phyloP scores from a whole-genome alignment of 345 rosid genomes.

The Mangifera indica region DNA sequence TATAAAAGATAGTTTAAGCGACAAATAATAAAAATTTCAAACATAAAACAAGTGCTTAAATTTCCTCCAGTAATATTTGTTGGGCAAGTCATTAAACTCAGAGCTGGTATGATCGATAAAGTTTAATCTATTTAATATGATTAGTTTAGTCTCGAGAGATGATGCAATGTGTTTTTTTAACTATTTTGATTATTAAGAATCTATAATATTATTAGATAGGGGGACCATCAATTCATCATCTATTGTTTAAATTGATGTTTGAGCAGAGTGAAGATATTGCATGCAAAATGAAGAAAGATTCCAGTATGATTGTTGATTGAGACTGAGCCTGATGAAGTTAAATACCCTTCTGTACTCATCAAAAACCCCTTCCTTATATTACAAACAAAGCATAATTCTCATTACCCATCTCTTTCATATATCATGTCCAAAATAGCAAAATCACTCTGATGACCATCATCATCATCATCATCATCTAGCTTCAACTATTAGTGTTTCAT shows the following conservation, averaged over 20 bases:
- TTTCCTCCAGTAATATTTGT: too few species aligned
- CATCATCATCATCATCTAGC: not conserved
- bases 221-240: not conserved
- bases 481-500: not conserved
- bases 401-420: constrained; percentile 10
- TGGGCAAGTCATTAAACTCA: too few species aligned
- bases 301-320: not conserved
- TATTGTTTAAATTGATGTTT: constrained; percentile 1
- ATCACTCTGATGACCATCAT: not conserved
- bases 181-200: too few species aligned
- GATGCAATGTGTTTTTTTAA: too few species aligned
- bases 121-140: too few species aligned
- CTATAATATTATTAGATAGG: too few species aligned
- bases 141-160: too few species aligned
- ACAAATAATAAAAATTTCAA: too few species aligned
- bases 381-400: not conserved
- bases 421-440: constrained; percentile 4
- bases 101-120: too few species aligned
- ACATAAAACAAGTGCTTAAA: too few species aligned
- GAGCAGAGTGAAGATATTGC: not conserved
- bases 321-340: not conserved
- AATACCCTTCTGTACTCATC: too few species aligned
- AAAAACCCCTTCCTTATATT: not conserved
- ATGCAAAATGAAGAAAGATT: not conserved
- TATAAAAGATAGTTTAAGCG: too few species aligned